Percentiles rank a stretch among this genome's conserved stretches.
Evolutionary conservation across 805 yeast genomes (phyloP).

Genomic region (Blastobotrys americana): DNA sequence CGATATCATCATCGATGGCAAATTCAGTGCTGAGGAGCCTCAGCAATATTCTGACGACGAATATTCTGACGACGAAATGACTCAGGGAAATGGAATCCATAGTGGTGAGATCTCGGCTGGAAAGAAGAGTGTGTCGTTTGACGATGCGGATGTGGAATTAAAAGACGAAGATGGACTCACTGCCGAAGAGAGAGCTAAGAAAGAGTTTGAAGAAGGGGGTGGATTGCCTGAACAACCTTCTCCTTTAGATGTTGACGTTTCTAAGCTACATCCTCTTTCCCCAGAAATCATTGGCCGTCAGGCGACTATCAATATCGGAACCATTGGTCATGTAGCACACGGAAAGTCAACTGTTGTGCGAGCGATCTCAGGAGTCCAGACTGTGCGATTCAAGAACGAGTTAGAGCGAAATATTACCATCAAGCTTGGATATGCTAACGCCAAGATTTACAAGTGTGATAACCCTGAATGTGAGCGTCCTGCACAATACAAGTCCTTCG

Average conservation of each 20-base stretch:
- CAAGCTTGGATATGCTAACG: constrained; percentile 97
- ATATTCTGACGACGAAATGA: constrained; percentile 37
- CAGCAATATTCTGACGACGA: constrained; percentile 35
- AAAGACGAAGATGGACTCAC: constrained; percentile 50
- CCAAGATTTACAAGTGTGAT: constrained; percentile 92
- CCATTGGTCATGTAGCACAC: constrained; percentile 94
- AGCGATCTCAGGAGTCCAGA: constrained; percentile 94
- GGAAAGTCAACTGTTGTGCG: constrained; percentile 91
- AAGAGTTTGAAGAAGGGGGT: constrained; percentile 96
- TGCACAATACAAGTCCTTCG: constrained; percentile 88
- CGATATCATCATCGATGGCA: constrained; percentile 69
- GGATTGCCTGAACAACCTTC: constrained; percentile 96
- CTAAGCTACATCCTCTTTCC: constrained; percentile 73
- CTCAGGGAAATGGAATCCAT: neutral
- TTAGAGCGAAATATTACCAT: constrained; percentile 98
- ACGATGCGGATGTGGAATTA: constrained; percentile 57
- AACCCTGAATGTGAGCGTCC: constrained; percentile 85
- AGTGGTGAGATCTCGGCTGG: constrained; percentile 29
- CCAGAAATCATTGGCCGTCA: constrained; percentile 93
- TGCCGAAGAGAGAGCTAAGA: constrained; percentile 68
- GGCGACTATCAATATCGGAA: constrained; percentile 98
- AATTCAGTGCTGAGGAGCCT: constrained; percentile 35
- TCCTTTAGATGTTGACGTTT: constrained; percentile 61
- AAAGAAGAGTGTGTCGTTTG: constrained; percentile 73
- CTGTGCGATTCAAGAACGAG: constrained; percentile 98